A percentile compares a stretch with the other conserved stretches of the same genome.
These are phyloP conservation scores for Cladophialophora yegresii DNA, from an alignment of 2,329 filamentous ascomycete species.

Conservation along the genomic window DNA sequence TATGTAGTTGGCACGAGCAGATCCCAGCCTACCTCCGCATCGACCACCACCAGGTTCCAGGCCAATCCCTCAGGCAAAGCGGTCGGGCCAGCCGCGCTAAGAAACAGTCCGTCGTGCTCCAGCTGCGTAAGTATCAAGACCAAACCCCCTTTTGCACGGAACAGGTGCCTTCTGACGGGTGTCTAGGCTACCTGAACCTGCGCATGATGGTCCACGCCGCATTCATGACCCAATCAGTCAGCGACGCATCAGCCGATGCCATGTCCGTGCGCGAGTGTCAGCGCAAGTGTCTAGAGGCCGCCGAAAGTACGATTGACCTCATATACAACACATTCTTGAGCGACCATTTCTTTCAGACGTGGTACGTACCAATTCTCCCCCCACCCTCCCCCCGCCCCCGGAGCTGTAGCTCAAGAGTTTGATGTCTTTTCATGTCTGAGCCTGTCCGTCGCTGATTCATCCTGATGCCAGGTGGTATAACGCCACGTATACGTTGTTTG, in stretches of 20 bases:
- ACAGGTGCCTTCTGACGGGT: no score
- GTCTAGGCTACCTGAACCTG: constrained; percentile 45
- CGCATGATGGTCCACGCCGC: constrained; percentile 46
- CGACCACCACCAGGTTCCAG: constrained; percentile 34
- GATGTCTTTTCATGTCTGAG: no score
- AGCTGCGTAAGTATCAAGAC: constrained; percentile 38
- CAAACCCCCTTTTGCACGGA: neutral
- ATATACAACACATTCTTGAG: constrained; percentile 45
- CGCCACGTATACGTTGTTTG: constrained; percentile 48
- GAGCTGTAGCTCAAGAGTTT: no score
- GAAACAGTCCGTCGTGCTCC: constrained; percentile 45
- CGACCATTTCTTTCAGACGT: constrained; percentile 48
- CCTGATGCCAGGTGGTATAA: constrained; percentile 47
- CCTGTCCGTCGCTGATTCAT: no score
- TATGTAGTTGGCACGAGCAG: constrained; percentile 43
- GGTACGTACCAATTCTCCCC: constrained; percentile 35
- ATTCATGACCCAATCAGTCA: constrained; percentile 26
- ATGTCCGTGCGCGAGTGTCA: constrained; percentile 38
- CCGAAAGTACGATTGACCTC: constrained; percentile 45
- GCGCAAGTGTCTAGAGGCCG: constrained; percentile 41
- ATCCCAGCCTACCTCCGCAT: constrained; percentile 41
- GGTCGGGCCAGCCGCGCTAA: constrained; percentile 40
- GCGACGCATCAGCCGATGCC: constrained; percentile 40
- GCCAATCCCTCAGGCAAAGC: constrained; percentile 40
- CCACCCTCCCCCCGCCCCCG: no score